Conservation (phyloP, 2,329 filamentous ascomycete species). For the Xylariaceae sp. region DNA sequence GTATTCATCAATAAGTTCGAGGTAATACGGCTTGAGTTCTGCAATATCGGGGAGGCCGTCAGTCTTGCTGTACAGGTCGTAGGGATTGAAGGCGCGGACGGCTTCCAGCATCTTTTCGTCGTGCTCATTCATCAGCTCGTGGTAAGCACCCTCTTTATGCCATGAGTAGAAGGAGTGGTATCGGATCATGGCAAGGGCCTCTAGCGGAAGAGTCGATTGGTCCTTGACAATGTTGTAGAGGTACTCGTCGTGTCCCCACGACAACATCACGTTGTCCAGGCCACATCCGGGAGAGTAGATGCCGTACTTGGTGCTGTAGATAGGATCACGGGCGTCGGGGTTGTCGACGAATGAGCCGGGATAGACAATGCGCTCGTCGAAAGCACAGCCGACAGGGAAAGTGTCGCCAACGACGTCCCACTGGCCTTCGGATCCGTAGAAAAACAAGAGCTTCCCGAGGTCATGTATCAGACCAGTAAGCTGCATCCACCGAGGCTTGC, state of each 20-base stretch:
- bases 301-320: constrained; percentile 71
- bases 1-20: constrained; percentile 69
- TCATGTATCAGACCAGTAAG: constrained; percentile 73
- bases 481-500: constrained; percentile 79
- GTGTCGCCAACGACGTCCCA: constrained; percentile 92
- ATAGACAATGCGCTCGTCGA: constrained; percentile 74
- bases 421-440: constrained; percentile 78
- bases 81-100: constrained; percentile 83
- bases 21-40: constrained; percentile 73
- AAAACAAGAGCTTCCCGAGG: constrained; percentile 73
- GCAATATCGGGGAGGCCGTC: constrained; percentile 72
- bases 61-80: constrained; percentile 88
- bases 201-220: constrained; percentile 70
- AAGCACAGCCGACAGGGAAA: constrained; percentile 72
- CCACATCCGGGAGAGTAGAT: constrained; percentile 78
- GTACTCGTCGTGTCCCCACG: constrained; percentile 87
- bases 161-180: constrained; percentile 93
- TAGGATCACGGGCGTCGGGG: constrained; percentile 63
- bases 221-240: constrained; percentile 82
- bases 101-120: constrained; percentile 75
- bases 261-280: constrained; percentile 81
- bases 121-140: constrained; percentile 75
- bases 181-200: constrained; percentile 86
- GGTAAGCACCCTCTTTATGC: constrained; percentile 77
- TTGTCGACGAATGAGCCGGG: constrained; percentile 71